Percentiles rank a stretch among this genome's conserved stretches.
These are phyloP conservation scores for Mycena maculata DNA, from an alignment of 768 basidiomycete species.

Conservation along the genomic window DNA sequence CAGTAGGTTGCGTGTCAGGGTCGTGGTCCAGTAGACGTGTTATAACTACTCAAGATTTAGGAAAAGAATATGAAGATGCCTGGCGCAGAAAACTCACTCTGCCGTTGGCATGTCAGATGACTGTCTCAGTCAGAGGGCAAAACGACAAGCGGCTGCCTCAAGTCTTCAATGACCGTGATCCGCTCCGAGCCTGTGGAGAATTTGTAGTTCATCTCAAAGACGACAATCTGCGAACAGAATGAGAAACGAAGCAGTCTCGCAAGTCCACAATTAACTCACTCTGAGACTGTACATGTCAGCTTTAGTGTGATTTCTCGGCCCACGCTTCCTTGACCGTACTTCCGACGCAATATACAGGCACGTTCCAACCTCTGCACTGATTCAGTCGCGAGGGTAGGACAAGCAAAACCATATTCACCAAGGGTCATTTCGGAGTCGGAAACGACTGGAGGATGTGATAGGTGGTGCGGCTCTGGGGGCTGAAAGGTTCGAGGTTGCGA, in stretches of 20 bases:
- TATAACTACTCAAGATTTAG: constrained; percentile 66
- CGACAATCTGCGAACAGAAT: no score
- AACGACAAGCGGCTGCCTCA: constrained; percentile 76
- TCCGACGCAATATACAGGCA: constrained; percentile 94
- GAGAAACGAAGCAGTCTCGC: no score
- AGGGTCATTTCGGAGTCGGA: constrained; percentile 80
- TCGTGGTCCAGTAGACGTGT: constrained; percentile 85
- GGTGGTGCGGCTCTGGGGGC: constrained; percentile 82
- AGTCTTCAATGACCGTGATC: constrained; percentile 81
- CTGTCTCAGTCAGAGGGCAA: constrained; percentile 85
- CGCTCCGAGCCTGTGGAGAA: constrained; percentile 89
- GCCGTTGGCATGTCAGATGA: constrained; percentile 68
- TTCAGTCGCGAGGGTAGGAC: background rate
- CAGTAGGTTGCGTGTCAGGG: constrained; percentile 79
- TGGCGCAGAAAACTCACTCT: constrained; percentile 64
- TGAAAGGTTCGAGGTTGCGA: constrained; percentile 85
- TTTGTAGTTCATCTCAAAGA: constrained; percentile 95
- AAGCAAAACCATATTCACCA: constrained; percentile 52
- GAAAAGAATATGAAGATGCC: background rate
- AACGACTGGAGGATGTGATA: constrained; percentile 34
- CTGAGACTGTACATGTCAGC: constrained; percentile 97
- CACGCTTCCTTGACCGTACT: constrained; percentile 71
- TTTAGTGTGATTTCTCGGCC: constrained; percentile 84
- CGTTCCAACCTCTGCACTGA: constrained; percentile 82
- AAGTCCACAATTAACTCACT: constrained; percentile 64